A percentile compares a stretch with the other conserved stretches of the same genome.
Conservation (phyloP, 495 filamentous ascomycete genomes). For the Penicillium bovifimosum region DNA sequence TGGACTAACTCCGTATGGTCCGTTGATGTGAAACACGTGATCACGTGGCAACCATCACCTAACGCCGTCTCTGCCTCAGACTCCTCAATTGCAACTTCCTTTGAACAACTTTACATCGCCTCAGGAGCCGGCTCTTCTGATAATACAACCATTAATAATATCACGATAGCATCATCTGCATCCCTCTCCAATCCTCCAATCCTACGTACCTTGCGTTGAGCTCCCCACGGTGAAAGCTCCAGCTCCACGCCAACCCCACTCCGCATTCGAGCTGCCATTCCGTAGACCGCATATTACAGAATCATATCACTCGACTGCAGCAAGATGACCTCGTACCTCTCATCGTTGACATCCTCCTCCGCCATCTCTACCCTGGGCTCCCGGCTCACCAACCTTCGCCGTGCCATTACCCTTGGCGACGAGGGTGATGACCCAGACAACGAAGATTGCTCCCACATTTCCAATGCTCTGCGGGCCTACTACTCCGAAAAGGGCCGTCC, state of each 20-base stretch:
- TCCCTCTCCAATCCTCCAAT: neutral
- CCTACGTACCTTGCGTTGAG: neutral
- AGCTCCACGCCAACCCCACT: conserved; percentile 18
- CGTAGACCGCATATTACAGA: conserved; percentile 2
- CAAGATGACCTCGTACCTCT: conserved; percentile 76
- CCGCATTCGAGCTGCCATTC: conserved; percentile 17
- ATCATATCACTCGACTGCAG: neutral
- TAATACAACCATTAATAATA: neutral
- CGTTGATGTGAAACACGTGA: conserved; percentile 2
- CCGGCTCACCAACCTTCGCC: conserved; percentile 73
- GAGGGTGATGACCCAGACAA: conserved; percentile 75
- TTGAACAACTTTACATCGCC: neutral
- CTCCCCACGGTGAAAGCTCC: conserved; percentile 15
- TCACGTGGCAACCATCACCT: conserved; percentile 14
- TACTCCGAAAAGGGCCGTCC: conserved; percentile 83
- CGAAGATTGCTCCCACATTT: conserved; percentile 91
- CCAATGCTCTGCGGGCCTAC: conserved; percentile 89
- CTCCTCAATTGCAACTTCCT: conserved; percentile 2
- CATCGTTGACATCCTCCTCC: conserved; percentile 55
- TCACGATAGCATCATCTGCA: neutral
- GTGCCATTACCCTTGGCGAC: conserved; percentile 71
- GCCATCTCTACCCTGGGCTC: conserved; percentile 72
- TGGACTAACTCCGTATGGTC: neutral
- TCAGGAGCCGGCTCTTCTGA: conserved; percentile 24
- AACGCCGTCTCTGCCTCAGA: neutral